These are phyloP conservation scores for Pythium phragmiticola DNA, from an alignment of 352 stramenopile genomes.

Conservation along the genomic window DNA sequence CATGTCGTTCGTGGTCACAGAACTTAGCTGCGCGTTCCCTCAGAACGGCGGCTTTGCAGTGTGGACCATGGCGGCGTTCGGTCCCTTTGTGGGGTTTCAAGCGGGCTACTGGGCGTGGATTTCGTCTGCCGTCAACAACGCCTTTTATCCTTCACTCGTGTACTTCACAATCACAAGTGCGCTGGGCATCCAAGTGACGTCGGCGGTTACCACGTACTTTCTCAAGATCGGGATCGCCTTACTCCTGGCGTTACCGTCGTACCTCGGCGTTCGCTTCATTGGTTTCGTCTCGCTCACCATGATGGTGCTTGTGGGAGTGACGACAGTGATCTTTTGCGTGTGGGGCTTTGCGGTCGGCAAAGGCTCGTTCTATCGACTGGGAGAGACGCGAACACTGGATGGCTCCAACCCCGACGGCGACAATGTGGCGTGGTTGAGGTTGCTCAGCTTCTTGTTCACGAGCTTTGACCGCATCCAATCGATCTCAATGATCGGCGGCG, in stretches of 20 bases:
- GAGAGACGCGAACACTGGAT: background rate
- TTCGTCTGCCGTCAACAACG: constrained; percentile 42
- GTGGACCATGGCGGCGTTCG: no score
- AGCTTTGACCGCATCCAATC: constrained; percentile 91
- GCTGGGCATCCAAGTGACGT: constrained; percentile 31
- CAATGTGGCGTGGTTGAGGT: constrained; percentile 60
- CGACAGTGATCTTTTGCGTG: constrained; percentile 37
- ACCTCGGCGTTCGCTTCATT: constrained; percentile 38
- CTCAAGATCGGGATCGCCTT: constrained; percentile 41
- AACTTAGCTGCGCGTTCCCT: constrained; percentile 15
- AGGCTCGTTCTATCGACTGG: background rate
- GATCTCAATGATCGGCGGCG: constrained; percentile 73
- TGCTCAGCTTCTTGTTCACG: constrained; percentile 93
- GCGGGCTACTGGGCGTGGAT: constrained; percentile 75
- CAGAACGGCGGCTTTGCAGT: constrained; percentile 72
- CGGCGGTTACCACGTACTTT: constrained; percentile 22
- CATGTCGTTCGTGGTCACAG: no score
- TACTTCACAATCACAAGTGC: constrained; percentile 21
- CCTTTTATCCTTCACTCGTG: constrained; percentile 51
- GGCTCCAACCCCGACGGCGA: background rate
- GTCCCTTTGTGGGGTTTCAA: constrained; percentile 40
- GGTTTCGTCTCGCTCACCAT: constrained; percentile 28
- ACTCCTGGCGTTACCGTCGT: constrained; percentile 32
- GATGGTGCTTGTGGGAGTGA: constrained; percentile 30
- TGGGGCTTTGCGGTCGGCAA: constrained; percentile 14